Evolutionary conservation across 257 asterid species (phyloP).

Genomic region (Solanum boliviense): DNA sequence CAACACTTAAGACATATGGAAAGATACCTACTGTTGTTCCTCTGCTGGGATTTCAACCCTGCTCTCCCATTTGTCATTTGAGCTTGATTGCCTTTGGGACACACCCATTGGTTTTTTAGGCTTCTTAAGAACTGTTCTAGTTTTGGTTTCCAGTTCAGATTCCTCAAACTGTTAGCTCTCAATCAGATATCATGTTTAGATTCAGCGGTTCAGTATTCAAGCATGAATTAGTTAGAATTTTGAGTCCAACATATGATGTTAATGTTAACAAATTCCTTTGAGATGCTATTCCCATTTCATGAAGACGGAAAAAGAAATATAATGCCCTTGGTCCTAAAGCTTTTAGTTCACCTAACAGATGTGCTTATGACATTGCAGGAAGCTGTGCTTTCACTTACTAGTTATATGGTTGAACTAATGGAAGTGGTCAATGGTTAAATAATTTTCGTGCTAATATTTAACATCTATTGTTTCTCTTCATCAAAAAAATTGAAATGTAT

Average conservation of each 20-base stretch:
- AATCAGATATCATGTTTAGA: not conserved
- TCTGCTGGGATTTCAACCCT: not conserved
- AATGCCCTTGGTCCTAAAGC: not conserved
- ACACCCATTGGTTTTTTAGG: not conserved
- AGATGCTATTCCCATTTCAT: not conserved
- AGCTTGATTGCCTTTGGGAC: not conserved
- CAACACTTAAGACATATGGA: not conserved
- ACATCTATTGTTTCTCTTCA: not conserved
- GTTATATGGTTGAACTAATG: not conserved
- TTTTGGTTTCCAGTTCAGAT: not conserved
- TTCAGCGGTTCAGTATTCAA: not conserved
- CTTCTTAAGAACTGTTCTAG: not conserved
- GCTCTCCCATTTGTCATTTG: not conserved
- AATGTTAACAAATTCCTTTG: not conserved
- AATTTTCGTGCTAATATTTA: not conserved
- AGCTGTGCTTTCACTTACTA: not conserved
- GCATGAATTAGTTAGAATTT: not conserved
- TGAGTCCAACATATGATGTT: not conserved
- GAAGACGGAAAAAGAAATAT: not conserved
- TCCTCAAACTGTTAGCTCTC: not conserved
- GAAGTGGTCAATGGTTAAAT: not conserved
- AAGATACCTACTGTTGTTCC: not conserved
- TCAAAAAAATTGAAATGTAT: not conserved
- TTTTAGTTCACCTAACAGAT: not conserved
- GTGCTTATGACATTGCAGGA: not conserved